phyloP scores from a whole-genome alignment of 257 asterid genomes.

The Solanum medicagineum region DNA sequence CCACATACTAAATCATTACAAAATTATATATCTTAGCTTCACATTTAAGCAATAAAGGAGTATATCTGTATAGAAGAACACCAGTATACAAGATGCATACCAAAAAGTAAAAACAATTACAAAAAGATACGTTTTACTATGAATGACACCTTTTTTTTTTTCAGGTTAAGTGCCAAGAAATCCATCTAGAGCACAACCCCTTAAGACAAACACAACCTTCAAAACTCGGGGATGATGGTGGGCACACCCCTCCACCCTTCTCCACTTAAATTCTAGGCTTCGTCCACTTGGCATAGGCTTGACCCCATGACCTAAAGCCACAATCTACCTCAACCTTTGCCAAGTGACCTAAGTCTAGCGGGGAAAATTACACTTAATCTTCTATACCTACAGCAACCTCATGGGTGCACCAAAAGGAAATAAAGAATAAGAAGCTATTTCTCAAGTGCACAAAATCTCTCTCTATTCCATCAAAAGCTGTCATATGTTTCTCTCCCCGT shows the following conservation, averaged over 20 bases:
- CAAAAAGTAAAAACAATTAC: background rate
- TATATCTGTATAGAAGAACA: background rate
- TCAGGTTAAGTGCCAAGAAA: background rate
- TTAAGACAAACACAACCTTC: background rate
- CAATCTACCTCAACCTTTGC: background rate
- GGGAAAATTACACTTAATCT: background rate
- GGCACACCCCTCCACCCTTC: background rate
- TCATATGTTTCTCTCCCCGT: background rate
- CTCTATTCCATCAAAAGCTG: background rate
- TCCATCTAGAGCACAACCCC: background rate
- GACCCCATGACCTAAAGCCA: background rate
- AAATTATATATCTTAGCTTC: background rate
- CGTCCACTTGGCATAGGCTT: background rate
- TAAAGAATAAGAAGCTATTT: background rate
- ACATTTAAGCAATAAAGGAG: background rate
- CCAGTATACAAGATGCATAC: background rate
- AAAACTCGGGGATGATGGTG: background rate
- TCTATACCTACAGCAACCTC: background rate
- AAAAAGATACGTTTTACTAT: background rate
- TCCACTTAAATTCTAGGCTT: background rate
- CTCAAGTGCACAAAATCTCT: background rate
- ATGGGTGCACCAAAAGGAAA: background rate
- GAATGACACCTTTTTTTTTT: background rate
- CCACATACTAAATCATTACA: background rate
- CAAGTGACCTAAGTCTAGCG: background rate